phyloP scores from a whole-genome alignment of 495 filamentous ascomycete genomes.

The Astrocystis sublimbata region DNA sequence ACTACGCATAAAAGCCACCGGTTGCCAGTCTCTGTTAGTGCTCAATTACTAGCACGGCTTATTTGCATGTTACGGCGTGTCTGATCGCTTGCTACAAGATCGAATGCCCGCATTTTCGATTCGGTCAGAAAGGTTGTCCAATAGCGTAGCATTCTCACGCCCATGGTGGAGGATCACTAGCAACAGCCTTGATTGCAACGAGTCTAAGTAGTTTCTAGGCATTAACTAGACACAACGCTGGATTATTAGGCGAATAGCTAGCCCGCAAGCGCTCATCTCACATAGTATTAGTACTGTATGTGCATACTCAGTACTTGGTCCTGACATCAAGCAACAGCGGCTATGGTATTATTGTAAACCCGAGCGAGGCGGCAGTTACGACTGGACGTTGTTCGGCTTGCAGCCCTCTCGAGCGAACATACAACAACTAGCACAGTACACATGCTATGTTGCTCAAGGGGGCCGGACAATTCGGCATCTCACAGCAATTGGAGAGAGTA shows the following conservation, averaged over 20 bases:
- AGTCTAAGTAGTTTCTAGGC: background rate
- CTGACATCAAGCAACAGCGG: no score
- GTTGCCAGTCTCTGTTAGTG: background rate
- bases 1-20: background rate
- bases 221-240: background rate
- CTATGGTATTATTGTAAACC: background rate
- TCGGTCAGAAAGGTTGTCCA: background rate
- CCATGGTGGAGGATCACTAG: background rate
- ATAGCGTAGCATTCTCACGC: background rate
- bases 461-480: background rate
- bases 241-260: background rate
- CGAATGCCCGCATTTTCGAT: background rate
- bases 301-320: no score
- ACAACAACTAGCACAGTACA: no score
- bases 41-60: background rate
- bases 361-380: background rate
- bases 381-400: background rate
- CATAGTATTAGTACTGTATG: no score
- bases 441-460: background rate
- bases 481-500: background rate
- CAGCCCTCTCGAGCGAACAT: background rate
- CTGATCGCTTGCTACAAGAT: background rate
- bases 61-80: background rate
- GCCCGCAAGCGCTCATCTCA: background rate
- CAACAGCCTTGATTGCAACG: background rate